A percentile compares a stretch with the other conserved stretches of the same genome.
phyloP scores from a whole-genome alignment of 805 yeast genomes.

The Kluyveromyces lactis region DNA sequence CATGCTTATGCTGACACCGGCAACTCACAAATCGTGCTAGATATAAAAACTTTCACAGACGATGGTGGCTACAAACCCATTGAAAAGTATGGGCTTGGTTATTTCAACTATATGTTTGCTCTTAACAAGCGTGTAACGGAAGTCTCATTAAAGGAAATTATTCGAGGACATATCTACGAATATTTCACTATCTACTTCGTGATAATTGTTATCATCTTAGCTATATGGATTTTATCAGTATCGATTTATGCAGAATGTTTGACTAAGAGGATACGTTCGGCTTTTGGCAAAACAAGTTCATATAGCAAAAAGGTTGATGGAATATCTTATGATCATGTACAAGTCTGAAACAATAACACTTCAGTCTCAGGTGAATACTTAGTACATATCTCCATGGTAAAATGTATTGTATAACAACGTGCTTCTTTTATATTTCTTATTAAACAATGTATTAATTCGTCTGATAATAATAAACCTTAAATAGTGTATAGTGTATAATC shows the following conservation, averaged over 20 bases:
- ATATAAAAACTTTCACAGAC: slow-evolving; percentile 21
- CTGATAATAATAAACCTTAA: too few species aligned
- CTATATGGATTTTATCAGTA: slow-evolving; percentile 13
- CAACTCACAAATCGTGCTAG: slow-evolving; percentile 21
- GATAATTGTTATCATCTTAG: slow-evolving; percentile 11
- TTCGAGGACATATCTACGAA: slow-evolving; percentile 20
- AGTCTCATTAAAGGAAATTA: slow-evolving; percentile 11
- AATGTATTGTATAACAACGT: too few species aligned
- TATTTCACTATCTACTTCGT: slow-evolving; percentile 17
- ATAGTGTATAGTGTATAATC: too few species aligned
- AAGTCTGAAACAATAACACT: slow-evolving; percentile 2
- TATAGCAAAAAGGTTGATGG: slow-evolving; percentile 1
- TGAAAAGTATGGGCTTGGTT: slow-evolving; percentile 27
- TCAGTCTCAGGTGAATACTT: too few species aligned
- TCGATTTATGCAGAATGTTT: slow-evolving; percentile 6
- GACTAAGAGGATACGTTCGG: not conserved
- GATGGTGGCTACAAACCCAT: slow-evolving; percentile 27
- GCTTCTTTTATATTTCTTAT: too few species aligned
- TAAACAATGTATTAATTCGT: too few species aligned
- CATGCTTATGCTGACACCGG: slow-evolving; percentile 30
- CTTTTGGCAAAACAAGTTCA: not conserved
- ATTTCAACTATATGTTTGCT: slow-evolving; percentile 24
- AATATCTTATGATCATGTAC: slow-evolving; percentile 3
- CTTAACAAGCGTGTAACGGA: slow-evolving; percentile 18
- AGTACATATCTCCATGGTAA: too few species aligned